Base-by-base conservation (phyloP, 192 early-diverging fungal genomes). In the Entomortierella parvispora region DNA sequence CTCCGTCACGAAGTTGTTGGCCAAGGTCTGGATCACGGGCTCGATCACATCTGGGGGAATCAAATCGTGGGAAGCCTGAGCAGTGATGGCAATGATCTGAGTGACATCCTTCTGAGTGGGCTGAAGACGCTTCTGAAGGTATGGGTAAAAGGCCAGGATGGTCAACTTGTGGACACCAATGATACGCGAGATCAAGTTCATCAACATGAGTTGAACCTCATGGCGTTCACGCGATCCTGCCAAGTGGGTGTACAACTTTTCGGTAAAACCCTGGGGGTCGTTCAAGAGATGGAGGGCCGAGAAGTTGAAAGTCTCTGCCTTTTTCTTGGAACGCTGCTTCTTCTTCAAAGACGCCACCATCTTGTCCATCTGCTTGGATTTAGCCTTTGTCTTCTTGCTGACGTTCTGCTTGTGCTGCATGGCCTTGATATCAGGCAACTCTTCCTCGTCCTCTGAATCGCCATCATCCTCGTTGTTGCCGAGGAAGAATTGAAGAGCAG, bases 181-280 rank as follows among this genome's bases (percentile, higher is more conserved):
- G 55, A 99, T 85, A 28, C 98, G 91, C 32, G 96, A 93, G 28
- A 98, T 90, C 51, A 99, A 83, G 88, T 98, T 97, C 80, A 99
- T 93, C 79, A 95, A 83, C 83, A 93, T 86, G 56, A 99, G 69
- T 43, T 95, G 90, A 40, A 98, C 89, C 69, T 96, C 95, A 72
- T 96, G 98, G 29, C 92, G 91, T 75, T 94, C 94, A 20, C 88
- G 90, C 11, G 91, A 88, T 1, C 86, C 86, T 11, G 89, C 80
- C 32, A 98, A 81, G 1, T 92, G 87, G 14, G 92, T 88, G 80
- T 97, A 97, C n/a, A 99, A 84, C 81, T 95, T 94, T 63, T 99
- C 98, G 40, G 91, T 86, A 79, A 97, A 97, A n/a, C 93, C 92
- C 84, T 99, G 98, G 29, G 98, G 94, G 79, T 99, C 97, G 80